phyloP scores from a whole-genome alignment of 495 filamentous ascomycete genomes.

The Parathielavia appendiculata region DNA sequence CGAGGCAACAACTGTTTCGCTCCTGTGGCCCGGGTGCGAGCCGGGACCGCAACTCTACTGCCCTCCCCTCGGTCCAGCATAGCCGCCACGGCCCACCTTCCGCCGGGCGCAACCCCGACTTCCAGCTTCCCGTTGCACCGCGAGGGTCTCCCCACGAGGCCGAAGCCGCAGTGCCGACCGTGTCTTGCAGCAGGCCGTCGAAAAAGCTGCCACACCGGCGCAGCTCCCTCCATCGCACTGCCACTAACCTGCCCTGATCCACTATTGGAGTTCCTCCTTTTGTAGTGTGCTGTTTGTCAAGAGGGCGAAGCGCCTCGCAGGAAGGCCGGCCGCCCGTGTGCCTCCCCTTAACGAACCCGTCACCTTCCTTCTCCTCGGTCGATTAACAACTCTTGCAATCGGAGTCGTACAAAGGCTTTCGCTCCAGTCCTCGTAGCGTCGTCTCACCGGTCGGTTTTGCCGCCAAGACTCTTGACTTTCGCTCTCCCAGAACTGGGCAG shows the following conservation, averaged over 20 bases:
- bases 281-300: conserved; percentile 3
- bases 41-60: too few species aligned
- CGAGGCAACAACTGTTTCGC: too few species aligned
- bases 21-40: too few species aligned
- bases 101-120: too few species aligned
- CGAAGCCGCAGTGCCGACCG: too few species aligned
- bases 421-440: conserved; percentile 1
- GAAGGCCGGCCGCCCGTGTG: conserved; percentile 2
- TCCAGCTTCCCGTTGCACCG: too few species aligned
- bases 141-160: too few species aligned
- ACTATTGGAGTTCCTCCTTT: not conserved
- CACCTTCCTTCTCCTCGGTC: not conserved
- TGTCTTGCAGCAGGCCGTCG: too few species aligned
- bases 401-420: not conserved
- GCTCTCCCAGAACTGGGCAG: conserved; percentile 1
- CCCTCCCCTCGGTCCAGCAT: too few species aligned
- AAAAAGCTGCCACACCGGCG: too few species aligned
- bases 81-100: too few species aligned
- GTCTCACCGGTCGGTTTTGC: not conserved
- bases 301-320: conserved; percentile 4
- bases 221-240: too few species aligned
- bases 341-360: not conserved
- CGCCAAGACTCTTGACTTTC: not conserved
- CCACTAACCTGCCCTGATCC: not conserved
- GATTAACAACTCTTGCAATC: conserved; percentile 2